Percentiles rank a stretch among this genome's conserved stretches.
These are phyloP conservation scores for Blattamonas nauphoetae DNA, from an alignment of 78 protist genomes.

Conservation along the genomic window DNA sequence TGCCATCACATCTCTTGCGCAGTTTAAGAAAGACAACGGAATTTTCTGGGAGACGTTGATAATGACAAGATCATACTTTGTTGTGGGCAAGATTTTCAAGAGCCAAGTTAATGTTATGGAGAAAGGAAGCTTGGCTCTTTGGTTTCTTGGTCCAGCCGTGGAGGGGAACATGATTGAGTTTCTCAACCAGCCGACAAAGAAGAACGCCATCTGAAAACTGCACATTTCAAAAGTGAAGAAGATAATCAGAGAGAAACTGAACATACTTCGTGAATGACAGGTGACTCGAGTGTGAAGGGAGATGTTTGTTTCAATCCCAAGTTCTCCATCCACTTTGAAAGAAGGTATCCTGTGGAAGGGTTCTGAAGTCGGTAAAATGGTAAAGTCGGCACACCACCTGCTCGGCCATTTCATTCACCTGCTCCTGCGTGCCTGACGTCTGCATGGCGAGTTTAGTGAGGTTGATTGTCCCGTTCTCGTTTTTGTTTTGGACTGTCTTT, in stretches of 20 bases:
- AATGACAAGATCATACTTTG: not conserved
- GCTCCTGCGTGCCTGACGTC: too few relatives aligned
- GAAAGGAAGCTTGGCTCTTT: not conserved
- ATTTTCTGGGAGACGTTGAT: not conserved
- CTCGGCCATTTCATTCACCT: too few relatives aligned
- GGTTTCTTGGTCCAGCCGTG: not conserved
- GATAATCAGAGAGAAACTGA: not conserved
- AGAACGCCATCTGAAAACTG: not conserved
- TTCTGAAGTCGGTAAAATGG: too few relatives aligned
- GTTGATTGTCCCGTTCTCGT: too few relatives aligned
- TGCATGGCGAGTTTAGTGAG: too few relatives aligned
- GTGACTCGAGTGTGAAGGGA: not conserved
- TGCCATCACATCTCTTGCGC: not conserved
- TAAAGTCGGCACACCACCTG: too few relatives aligned
- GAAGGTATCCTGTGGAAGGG: not conserved
- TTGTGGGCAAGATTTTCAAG: not conserved
- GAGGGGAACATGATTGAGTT: not conserved
- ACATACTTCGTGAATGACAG: slow-evolving; percentile 1
- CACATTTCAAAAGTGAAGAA: too few relatives aligned
- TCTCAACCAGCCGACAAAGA: not conserved
- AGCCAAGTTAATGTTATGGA: not conserved
- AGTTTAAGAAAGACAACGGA: not conserved
- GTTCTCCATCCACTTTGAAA: not conserved
- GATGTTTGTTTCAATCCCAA: not conserved
- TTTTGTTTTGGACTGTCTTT: too few relatives aligned